phyloP scores from a whole-genome alignment of 148 eudicot species.

The Drosera capensis region DNA sequence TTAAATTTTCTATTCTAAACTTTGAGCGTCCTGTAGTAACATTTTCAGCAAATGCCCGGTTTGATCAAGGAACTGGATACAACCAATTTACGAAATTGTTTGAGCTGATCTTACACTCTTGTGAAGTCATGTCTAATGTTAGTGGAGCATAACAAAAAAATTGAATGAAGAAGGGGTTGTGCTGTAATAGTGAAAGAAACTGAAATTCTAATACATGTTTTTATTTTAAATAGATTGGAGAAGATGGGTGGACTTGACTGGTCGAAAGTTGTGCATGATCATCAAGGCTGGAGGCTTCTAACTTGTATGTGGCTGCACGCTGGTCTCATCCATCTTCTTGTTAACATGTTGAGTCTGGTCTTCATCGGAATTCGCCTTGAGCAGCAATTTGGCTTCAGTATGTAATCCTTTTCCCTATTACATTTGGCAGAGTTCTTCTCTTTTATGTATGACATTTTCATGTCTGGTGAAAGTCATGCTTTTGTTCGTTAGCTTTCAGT shows the following conservation, averaged over 20 bases:
- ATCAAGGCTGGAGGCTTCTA: conserved; percentile 16
- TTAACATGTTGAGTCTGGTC: conserved; percentile 12
- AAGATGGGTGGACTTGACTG: conserved; percentile 12
- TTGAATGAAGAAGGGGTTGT: neutral
- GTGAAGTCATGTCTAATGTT: too few species aligned
- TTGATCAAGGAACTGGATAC: too few species aligned
- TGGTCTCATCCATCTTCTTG: conserved; percentile 12
- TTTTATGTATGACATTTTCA: neutral
- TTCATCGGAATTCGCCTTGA: conserved; percentile 16
- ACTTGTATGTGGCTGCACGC: conserved; percentile 14
- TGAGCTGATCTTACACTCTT: too few species aligned
- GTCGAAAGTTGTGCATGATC: conserved; percentile 8
- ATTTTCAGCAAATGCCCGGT: too few species aligned
- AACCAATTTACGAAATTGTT: too few species aligned
- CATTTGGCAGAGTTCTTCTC: neutral
- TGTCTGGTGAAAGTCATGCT: neutral
- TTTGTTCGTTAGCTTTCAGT: neutral
- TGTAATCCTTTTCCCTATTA: neutral
- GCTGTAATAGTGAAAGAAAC: neutral
- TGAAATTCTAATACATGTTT: neutral
- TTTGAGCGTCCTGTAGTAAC: too few species aligned
- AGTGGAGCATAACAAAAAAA: too few species aligned
- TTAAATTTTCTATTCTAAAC: too few species aligned
- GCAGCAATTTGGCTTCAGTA: conserved; percentile 18
- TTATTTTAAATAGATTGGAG: conserved; percentile 4